A percentile compares a stretch with the other conserved stretches of the same genome.
Conservation (phyloP, 23 red algal species). For the Cyanidiococcus yangmingshanensis region DNA sequence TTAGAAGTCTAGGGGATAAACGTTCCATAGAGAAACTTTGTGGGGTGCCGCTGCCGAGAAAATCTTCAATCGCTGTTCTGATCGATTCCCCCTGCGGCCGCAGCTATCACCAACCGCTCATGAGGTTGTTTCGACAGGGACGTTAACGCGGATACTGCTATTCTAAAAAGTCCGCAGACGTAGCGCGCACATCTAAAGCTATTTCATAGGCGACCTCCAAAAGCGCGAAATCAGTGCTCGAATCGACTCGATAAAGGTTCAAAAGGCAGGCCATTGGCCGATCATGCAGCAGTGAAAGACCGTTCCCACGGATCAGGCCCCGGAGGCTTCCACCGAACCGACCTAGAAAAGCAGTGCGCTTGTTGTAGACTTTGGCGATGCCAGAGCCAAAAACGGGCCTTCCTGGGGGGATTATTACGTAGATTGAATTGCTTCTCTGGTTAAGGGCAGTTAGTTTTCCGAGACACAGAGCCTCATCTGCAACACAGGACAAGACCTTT, state of each 20-base stretch:
- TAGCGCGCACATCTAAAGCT: too few relatives aligned
- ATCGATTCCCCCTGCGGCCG: too few relatives aligned
- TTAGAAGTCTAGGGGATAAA: background rate
- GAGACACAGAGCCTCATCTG: background rate
- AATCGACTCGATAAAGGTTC: background rate
- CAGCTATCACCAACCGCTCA: too few relatives aligned
- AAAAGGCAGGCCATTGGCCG: background rate
- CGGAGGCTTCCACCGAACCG: background rate
- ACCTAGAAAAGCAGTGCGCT: background rate
- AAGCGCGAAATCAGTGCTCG: background rate
- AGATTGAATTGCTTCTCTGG: background rate
- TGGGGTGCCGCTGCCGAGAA: too few relatives aligned
- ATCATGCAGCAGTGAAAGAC: background rate
- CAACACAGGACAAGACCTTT: background rate
- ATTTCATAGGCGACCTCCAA: background rate
- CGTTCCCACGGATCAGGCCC: background rate
- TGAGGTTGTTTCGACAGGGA: too few relatives aligned
- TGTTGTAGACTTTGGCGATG: background rate
- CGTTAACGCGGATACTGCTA: too few relatives aligned
- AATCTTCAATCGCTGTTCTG: too few relatives aligned
- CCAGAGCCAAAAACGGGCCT: background rate
- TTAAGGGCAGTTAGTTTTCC: background rate
- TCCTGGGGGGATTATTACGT: background rate
- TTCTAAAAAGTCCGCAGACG: too few relatives aligned
- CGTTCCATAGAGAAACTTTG: too few relatives aligned